phyloP scores from a whole-genome alignment of 225 moss, liverwort and hornwort species.

The Marchantia paleacea region DNA sequence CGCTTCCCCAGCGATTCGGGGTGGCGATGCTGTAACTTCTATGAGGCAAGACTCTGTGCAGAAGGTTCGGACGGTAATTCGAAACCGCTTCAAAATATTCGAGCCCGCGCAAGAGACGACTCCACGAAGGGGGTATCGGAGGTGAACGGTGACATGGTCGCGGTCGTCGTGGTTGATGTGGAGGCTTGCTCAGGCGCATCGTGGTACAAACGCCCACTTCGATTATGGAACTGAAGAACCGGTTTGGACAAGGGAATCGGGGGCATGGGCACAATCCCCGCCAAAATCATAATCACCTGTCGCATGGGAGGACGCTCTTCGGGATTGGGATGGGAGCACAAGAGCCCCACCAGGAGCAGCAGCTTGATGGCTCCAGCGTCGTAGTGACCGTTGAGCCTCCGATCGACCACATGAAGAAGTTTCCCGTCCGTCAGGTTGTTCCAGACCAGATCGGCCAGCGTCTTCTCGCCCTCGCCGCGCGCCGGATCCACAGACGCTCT shows the following conservation, averaged over 20 bases:
- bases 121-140: too few species aligned
- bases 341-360: constrained; percentile 23
- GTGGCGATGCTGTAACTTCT: too few species aligned
- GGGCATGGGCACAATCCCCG: constrained; percentile 20
- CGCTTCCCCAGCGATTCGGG: too few species aligned
- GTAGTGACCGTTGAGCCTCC: not conserved
- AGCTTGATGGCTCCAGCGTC: not conserved
- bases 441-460: constrained; percentile 25
- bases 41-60: too few species aligned
- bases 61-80: too few species aligned
- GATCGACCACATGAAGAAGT: constrained; percentile 13
- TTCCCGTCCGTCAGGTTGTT: not conserved
- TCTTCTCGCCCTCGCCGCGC: not conserved
- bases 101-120: too few species aligned
- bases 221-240: not conserved
- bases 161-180: too few species aligned
- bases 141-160: too few species aligned
- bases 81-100: too few species aligned
- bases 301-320: constrained; percentile 19
- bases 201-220: too few species aligned
- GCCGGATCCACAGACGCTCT: not conserved
- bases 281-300: constrained; percentile 18
- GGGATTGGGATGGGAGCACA: constrained; percentile 24
- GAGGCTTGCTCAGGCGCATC: too few species aligned
- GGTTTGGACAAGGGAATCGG: constrained; percentile 10